Base-by-base conservation (phyloP, 2,329 filamentous ascomycete species). In the Torrubiellomyces zombiae region DNA sequence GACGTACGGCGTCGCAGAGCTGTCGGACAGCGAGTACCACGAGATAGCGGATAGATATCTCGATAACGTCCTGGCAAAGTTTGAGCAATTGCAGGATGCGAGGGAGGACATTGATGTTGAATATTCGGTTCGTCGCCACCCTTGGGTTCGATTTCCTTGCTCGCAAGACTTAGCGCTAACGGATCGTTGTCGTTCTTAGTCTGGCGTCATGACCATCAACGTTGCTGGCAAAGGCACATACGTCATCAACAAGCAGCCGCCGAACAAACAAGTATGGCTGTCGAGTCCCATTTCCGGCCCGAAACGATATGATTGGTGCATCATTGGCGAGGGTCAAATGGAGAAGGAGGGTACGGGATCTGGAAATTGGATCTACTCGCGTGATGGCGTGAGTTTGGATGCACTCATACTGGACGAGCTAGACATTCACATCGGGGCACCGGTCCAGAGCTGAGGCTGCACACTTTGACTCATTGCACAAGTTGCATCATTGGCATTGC, bases 211-310 rank as follows among this genome's bases (percentile, higher is more conserved):
- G 38, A 83, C 74, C 34, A 61, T 95, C 42, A 62, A 57, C 6
- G 69, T 80, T 38, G 68, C 71, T 2, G 57, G 63, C 9, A 59
- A 70, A 25, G 83, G 85, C 33, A 86, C 71, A 16, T 98, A 91
- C 47, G 80, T 98, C 31, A 67, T 98, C 55, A 98, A 98, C 67
- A 98, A 98, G 54, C 89, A 98, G 51, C 89, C 89, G 0, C 83
- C 86, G 12, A 95, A 94, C 62, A 89, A 83, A 60, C 89, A 78
- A 48, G 93, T 98, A 45, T 98, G 89, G 89, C 70, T 95, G 22
- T 89, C 81, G 18, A 92, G 82, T 21, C 89, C 89, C 4, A 60
- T 82, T 27, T 85, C 80, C 5, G 89, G 89, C 0, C 89, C 89
- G 9, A 94, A 94, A 56, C 75, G 86, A 30, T 98, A 76, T 56